Evolutionary conservation across 495 filamentous ascomycete species (phyloP), one percentile per base, ranked within the genome.

Genomic region (Annulohypoxylon bovei): DNA sequence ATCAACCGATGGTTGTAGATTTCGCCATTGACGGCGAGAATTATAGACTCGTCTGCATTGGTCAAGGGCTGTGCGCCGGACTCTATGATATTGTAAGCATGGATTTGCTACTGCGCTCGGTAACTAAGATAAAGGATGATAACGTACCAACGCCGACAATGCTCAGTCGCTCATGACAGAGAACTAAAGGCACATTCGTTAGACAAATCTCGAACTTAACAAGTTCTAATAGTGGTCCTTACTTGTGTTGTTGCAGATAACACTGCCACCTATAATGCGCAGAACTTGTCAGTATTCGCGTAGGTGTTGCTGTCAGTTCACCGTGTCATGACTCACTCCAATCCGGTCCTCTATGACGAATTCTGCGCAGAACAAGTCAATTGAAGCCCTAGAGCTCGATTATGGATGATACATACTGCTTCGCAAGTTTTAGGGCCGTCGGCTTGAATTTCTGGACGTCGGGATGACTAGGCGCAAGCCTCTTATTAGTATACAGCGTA

Each of bases 1-100:
- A 99, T 83, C 71, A 97, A 87, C 68, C 94, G 89, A 82, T 99
- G 95, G 88, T 99, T 99, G 86, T 99, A 99, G 79, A 99, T 99
- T 81, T 99, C 95, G 81, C 95, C 95, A 81, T 99, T 99, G 89
- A 98, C 95, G 64, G 95, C 95, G 53, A 99, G 88, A 62, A 93
- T 89, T 69, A 99, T 89, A 67, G 87, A 91, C 59, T 88, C 91
- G 76, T 97, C 94, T 57, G 93, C 89, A 85, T 92, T 98, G 80
- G 95, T 89, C 49, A 99, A 87, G 54, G 95, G 95, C 81, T 99
- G 95, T 39, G 95, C 95, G 75, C 95, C 95, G 75, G 89, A 92
- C 81, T 97, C 95, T 97, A 72, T 35, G 67, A 40, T 65, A 11
- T 62, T 68, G 79, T 83, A 53, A 83, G 77, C 18, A 53, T 56